Evolutionary conservation across 495 filamentous ascomycete species (phyloP).

Genomic region (Chaetomidium leptoderma): DNA sequence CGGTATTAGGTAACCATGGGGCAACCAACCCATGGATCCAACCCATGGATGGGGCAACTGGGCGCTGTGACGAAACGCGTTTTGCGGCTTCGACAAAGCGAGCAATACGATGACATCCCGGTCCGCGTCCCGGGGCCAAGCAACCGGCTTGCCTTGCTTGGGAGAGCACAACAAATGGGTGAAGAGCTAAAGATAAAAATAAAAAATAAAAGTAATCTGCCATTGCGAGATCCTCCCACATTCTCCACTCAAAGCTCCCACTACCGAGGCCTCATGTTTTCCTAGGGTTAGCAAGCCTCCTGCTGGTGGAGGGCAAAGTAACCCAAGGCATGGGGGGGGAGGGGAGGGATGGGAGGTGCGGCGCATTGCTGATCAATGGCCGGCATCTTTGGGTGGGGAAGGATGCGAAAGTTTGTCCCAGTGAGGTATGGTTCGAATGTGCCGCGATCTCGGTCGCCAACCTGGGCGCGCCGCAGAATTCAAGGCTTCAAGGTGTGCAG

Average conservation of each 20-base stretch:
- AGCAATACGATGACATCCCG: slow-evolving; percentile 19
- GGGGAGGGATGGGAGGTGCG: background rate
- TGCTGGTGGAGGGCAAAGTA: slow-evolving; percentile 14
- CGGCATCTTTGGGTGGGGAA: slow-evolving; percentile 8
- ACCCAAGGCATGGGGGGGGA: background rate
- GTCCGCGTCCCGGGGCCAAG: background rate
- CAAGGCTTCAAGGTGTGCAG: background rate
- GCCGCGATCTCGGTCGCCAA: slow-evolving; percentile 12
- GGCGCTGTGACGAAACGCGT: background rate
- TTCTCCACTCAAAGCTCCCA: slow-evolving; percentile 4
- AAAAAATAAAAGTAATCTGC: background rate
- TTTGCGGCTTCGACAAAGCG: slow-evolving; percentile 6
- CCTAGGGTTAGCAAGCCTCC: background rate
- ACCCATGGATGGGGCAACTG: background rate
- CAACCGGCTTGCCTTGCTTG: background rate
- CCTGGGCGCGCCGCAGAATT: background rate
- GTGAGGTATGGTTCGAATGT: background rate
- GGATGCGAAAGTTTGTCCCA: slow-evolving; percentile 4
- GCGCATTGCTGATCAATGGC: slow-evolving; percentile 10
- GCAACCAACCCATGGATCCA: background rate
- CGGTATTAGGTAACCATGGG: slow-evolving; percentile 15
- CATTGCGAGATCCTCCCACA: background rate
- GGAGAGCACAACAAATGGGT: background rate
- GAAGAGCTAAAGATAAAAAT: slow-evolving; percentile 8
- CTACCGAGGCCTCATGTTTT: background rate